phyloP scores from a whole-genome alignment of 2,329 filamentous ascomycete genomes.

The Penicillium paneum region DNA sequence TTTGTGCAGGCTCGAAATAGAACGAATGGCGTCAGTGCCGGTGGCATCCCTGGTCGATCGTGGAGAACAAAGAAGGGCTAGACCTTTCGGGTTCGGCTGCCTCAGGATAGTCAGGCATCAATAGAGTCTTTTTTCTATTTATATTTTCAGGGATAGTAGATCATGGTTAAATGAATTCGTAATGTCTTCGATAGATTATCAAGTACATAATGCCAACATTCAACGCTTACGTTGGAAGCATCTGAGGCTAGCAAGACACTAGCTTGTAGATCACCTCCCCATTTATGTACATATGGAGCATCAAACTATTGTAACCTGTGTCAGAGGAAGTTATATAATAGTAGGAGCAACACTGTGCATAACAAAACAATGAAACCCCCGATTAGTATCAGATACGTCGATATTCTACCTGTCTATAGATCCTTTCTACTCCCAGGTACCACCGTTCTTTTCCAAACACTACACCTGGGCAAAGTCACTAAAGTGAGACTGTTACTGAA shows the following conservation, averaged over 20 bases:
- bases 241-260: background rate
- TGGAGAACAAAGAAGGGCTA: slow-evolving; percentile 21
- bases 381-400: background rate
- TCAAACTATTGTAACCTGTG: background rate
- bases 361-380: background rate
- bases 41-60: slow-evolving; percentile 22
- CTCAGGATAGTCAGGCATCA: slow-evolving; percentile 5
- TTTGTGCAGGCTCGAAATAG: slow-evolving; percentile 3
- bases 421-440: background rate
- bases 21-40: slow-evolving; percentile 25
- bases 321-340: background rate
- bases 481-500: too few species aligned
- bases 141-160: background rate
- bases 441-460: background rate
- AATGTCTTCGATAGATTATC: background rate
- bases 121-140: background rate
- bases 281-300: background rate
- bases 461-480: too few species aligned
- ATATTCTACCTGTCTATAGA: background rate
- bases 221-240: background rate
- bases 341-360: background rate
- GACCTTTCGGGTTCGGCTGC: slow-evolving; percentile 11
- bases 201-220: background rate
- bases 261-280: background rate
- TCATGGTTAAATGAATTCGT: background rate